Percentiles rank a stretch among this genome's conserved stretches.
phyloP scores from a whole-genome alignment of 805 yeast species.

The Cyberlindnera euphorbiae region DNA sequence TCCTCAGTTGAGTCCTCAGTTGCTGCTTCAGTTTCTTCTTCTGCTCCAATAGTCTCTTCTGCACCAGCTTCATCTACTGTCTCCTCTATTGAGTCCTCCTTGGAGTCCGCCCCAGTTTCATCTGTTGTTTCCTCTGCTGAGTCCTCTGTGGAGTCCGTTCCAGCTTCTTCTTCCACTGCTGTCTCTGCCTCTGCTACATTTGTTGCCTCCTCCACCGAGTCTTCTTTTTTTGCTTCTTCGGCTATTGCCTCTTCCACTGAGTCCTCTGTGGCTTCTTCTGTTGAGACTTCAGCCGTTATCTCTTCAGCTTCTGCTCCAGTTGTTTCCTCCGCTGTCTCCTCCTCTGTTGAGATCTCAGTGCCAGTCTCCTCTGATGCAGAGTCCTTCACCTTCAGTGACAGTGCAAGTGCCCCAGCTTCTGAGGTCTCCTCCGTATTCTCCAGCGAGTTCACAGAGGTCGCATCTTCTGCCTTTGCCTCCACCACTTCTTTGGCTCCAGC shows the following conservation, averaged over 20 bases:
- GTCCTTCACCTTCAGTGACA: background rate
- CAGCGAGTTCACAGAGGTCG: background rate
- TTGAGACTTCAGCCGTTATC: background rate
- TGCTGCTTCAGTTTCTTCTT: background rate
- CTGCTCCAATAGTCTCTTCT: background rate
- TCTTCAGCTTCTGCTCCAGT: too few species aligned
- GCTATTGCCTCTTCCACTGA: background rate
- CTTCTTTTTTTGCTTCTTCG: background rate
- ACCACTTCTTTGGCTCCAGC: background rate
- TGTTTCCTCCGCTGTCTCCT: too few species aligned
- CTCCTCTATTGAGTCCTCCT: background rate
- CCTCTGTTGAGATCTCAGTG: background rate
- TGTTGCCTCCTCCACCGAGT: background rate
- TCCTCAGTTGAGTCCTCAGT: too few species aligned
- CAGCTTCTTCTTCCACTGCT: too few species aligned
- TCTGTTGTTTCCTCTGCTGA: background rate
- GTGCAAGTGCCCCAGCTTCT: background rate
- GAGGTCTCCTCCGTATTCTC: background rate
- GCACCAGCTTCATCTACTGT: background rate
- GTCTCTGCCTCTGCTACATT: background rate
- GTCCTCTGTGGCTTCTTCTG: background rate
- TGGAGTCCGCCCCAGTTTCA: background rate
- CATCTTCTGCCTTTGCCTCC: background rate
- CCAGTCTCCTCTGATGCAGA: too few species aligned
- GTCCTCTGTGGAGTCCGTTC: background rate